phyloP scores from a whole-genome alignment of 495 filamentous ascomycete genomes.

The Aspergillus wentii region DNA sequence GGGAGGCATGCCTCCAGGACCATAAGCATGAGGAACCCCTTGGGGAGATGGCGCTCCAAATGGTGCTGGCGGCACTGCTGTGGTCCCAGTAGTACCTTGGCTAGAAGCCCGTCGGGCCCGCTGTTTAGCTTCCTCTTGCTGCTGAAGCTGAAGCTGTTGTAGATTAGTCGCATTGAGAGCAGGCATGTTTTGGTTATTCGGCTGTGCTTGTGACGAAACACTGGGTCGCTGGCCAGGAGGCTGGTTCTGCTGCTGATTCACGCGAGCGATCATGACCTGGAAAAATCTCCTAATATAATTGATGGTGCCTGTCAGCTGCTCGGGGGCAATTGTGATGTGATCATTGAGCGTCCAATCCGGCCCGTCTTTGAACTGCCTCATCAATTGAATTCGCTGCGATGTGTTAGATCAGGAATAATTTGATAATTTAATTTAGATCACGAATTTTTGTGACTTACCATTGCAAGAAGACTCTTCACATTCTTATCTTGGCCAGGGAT shows the following conservation, averaged over 20 bases:
- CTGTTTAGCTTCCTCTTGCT: constrained; percentile 41
- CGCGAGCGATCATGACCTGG: constrained; percentile 31
- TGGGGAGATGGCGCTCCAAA: constrained; percentile 68
- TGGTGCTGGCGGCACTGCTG: constrained; percentile 61
- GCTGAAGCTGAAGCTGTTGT: constrained; percentile 48
- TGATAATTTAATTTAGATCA: no score
- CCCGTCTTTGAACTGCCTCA: constrained; percentile 53
- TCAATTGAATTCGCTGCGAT: constrained; percentile 53
- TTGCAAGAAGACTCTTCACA: constrained; percentile 36
- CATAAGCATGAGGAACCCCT: constrained; percentile 56
- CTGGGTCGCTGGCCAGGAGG: constrained; percentile 18
- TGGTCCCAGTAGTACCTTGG: constrained; percentile 57
- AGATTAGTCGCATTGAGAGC: constrained; percentile 64
- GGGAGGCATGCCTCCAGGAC: constrained; percentile 39
- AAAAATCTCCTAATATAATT: constrained; percentile 42
- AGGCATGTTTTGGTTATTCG: constrained; percentile 27
- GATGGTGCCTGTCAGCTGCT: constrained; percentile 49
- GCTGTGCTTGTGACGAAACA: constrained; percentile 14
- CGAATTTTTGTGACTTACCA: no score
- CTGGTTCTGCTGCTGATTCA: constrained; percentile 32
- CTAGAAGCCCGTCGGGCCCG: constrained; percentile 48
- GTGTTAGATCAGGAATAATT: no score
- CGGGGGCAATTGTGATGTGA: constrained; percentile 51
- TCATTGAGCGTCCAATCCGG: constrained; percentile 48
- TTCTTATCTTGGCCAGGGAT: constrained; percentile 37